Conservation (phyloP, 2,329 filamentous ascomycete genomes). For the Niveomyces coronatus region DNA sequence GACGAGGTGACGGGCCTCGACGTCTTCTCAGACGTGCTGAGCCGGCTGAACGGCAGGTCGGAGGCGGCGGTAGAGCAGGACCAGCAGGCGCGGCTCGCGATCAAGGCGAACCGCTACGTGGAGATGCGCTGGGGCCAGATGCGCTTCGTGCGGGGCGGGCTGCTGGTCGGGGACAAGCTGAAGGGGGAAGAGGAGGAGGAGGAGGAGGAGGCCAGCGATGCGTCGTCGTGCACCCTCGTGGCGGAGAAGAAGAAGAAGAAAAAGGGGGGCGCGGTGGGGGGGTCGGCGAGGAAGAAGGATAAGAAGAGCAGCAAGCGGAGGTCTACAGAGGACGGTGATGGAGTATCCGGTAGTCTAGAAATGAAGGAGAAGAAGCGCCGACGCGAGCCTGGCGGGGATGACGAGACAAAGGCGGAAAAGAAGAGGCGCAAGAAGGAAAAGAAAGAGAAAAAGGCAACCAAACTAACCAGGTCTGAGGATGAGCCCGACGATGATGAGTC, state of each 20-base stretch:
- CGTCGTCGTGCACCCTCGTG: too few relatives aligned
- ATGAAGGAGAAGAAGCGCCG: slow-evolving; percentile 21
- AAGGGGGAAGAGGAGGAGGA: slow-evolving; percentile 22
- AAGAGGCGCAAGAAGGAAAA: slow-evolving; percentile 19
- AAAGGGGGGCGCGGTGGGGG: slow-evolving; percentile 24
- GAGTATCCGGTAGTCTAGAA: slow-evolving; percentile 17
- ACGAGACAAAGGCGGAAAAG: slow-evolving; percentile 15
- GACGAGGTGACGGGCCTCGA: slow-evolving; percentile 78
- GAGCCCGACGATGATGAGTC: slow-evolving; percentile 16
- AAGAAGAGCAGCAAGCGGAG: slow-evolving; percentile 34
- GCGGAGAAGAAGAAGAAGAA: slow-evolving; percentile 24
- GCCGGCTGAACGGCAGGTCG: slow-evolving; percentile 79
- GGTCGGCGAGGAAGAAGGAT: slow-evolving; percentile 19
- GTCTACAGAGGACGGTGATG: slow-evolving; percentile 17
- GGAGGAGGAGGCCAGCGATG: slow-evolving; percentile 11
- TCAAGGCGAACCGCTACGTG: slow-evolving; percentile 64
- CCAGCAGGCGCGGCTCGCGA: slow-evolving; percentile 54
- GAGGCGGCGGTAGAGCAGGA: slow-evolving; percentile 64
- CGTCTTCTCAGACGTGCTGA: slow-evolving; percentile 76
- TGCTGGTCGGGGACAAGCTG: slow-evolving; percentile 49
- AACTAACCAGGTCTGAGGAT: slow-evolving; percentile 17
- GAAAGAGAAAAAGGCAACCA: slow-evolving; percentile 23
- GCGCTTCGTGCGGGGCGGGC: slow-evolving; percentile 79
- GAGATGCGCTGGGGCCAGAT: slow-evolving; percentile 69
- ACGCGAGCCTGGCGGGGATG: slow-evolving; percentile 20